phyloP scores from a whole-genome alignment of 2,329 filamentous ascomycete species.

The Elsinoe australis region DNA sequence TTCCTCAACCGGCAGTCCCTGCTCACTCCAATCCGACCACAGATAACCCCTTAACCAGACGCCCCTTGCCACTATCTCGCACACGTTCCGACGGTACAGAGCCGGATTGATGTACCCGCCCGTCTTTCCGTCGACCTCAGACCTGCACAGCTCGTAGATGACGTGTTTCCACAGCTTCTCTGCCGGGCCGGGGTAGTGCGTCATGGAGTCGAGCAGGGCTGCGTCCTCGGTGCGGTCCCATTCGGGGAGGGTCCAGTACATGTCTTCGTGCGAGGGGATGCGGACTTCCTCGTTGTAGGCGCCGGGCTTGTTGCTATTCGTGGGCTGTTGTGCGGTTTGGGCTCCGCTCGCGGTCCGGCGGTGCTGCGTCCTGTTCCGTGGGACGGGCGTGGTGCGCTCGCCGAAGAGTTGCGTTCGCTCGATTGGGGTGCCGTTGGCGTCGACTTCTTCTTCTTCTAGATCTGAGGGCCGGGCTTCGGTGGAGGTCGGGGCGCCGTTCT shows the following conservation, averaged over 20 bases:
- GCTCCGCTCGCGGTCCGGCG: not conserved
- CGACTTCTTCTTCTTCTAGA: slow-evolving; percentile 25
- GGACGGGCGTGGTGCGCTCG: slow-evolving; percentile 26
- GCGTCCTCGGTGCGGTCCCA: not conserved
- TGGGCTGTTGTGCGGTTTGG: too few species aligned
- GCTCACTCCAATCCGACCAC: slow-evolving; percentile 1
- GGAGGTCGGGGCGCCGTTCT: not conserved
- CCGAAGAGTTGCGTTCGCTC: slow-evolving; percentile 34
- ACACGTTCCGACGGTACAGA: not conserved
- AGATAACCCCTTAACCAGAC: slow-evolving; percentile 11
- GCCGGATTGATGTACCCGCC: not conserved
- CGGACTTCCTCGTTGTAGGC: slow-evolving; percentile 11
- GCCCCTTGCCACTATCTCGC: slow-evolving; percentile 7
- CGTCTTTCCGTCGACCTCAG: not conserved
- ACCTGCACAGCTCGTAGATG: slow-evolving; percentile 4
- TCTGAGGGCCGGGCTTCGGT: not conserved
- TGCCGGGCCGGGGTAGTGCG: not conserved
- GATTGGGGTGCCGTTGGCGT: slow-evolving; percentile 35
- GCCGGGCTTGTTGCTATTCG: too few species aligned
- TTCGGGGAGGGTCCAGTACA: not conserved
- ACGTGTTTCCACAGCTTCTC: slow-evolving; percentile 1
- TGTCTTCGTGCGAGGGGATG: not conserved
- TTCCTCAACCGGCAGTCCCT: not conserved
- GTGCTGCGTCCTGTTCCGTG: slow-evolving; percentile 15
- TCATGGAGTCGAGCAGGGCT: not conserved